phyloP scores from a whole-genome alignment of 108 stramenopile species.

The Skeletonema grethae region DNA sequence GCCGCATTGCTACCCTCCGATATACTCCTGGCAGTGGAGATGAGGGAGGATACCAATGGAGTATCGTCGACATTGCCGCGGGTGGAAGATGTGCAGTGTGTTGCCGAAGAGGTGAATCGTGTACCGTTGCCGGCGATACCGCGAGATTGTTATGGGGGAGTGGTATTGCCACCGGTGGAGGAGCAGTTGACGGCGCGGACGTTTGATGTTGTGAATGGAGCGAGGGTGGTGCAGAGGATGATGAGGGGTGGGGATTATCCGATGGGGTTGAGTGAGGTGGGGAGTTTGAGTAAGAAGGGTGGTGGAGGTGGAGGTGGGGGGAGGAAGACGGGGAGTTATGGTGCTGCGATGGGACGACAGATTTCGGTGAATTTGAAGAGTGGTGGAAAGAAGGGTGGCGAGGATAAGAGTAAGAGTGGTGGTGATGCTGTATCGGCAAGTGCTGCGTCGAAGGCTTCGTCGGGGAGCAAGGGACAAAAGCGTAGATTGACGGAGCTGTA shows the following conservation, averaged over 20 bases:
- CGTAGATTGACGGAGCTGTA: neutral
- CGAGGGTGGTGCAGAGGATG: slow-evolving; percentile 61
- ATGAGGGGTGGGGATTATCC: slow-evolving; percentile 37
- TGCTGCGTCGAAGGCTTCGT: neutral
- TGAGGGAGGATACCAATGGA: slow-evolving; percentile 38
- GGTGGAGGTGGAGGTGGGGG: too few relatives aligned
- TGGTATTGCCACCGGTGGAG: slow-evolving; percentile 65
- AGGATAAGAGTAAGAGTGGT: neutral
- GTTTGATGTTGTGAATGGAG: slow-evolving; percentile 83
- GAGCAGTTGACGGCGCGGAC: slow-evolving; percentile 76
- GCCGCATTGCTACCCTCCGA: slow-evolving; percentile 37
- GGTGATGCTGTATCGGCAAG: neutral
- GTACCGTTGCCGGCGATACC: slow-evolving; percentile 79
- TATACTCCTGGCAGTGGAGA: slow-evolving; percentile 55
- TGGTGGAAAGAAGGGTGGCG: neutral
- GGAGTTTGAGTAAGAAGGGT: neutral
- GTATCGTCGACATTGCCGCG: slow-evolving; percentile 53
- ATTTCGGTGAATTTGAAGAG: slow-evolving; percentile 9
- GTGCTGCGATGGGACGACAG: slow-evolving; percentile 3
- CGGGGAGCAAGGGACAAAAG: neutral
- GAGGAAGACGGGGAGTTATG: neutral
- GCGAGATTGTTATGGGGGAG: slow-evolving; percentile 69
- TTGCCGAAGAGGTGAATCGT: slow-evolving; percentile 64
- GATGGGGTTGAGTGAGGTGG: slow-evolving; percentile 7
- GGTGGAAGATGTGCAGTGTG: slow-evolving; percentile 44